Evolutionary conservation across 2,329 filamentous ascomycete species (phyloP).

Genomic region (Penicillium brevicompactum): DNA sequence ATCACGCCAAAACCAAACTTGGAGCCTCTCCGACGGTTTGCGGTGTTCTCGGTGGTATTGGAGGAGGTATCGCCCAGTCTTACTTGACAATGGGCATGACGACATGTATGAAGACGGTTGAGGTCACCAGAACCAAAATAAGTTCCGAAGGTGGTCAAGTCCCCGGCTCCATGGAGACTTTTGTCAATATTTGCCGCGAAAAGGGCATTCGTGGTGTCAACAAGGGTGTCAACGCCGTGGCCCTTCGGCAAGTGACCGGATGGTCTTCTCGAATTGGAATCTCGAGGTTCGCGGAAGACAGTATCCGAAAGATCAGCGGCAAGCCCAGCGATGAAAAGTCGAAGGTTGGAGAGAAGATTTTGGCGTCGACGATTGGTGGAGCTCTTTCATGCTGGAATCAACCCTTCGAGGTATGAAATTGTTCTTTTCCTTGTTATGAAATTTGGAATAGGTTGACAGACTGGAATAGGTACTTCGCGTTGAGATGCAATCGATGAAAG

Average conservation of each 20-base stretch:
- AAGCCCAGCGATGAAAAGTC: background rate
- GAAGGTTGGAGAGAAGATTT: conserved; percentile 15
- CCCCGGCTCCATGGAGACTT: background rate
- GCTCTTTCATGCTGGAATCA: conserved; percentile 22
- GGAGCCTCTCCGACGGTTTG: conserved; percentile 81
- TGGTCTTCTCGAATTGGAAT: conserved; percentile 22
- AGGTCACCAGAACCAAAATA: conserved; percentile 95
- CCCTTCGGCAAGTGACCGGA: conserved; percentile 17
- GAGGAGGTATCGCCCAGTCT: conserved; percentile 88
- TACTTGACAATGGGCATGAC: conserved; percentile 99
- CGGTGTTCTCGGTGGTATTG: conserved; percentile 85
- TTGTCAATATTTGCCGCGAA: background rate
- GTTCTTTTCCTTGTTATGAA: background rate
- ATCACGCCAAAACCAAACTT: background rate
- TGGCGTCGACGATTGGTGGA: conserved; percentile 22
- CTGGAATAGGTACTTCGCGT: background rate
- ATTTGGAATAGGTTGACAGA: too few species aligned
- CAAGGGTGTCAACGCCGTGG: conserved; percentile 19
- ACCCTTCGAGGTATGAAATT: conserved; percentile 20
- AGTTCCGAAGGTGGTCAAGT: conserved; percentile 31
- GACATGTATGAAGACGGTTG: conserved; percentile 99
- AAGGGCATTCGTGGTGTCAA: conserved; percentile 5
- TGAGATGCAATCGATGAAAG: background rate
- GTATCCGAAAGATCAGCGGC: conserved; percentile 8
- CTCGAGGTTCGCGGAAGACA: conserved; percentile 29